A percentile compares a stretch with the other conserved stretches of the same genome.
These are phyloP conservation scores for Hypoxylon sp. DNA, from an alignment of 2,329 filamentous ascomycete species.

Conservation along the genomic window DNA sequence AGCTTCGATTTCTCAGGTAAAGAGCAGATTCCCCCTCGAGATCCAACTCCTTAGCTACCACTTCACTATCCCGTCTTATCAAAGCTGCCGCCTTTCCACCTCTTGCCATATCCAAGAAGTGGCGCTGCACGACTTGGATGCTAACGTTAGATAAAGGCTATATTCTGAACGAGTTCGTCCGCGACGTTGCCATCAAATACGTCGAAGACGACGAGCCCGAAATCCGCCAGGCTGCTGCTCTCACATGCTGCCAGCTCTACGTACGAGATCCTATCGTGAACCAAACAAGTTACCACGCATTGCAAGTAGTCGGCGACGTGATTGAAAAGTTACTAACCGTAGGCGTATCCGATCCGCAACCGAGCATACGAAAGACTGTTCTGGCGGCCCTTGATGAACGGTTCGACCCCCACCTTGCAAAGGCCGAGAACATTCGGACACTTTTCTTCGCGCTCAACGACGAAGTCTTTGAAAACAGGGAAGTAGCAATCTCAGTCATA, in stretches of 20 bases:
- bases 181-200: conserved; percentile 97
- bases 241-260: conserved; percentile 98
- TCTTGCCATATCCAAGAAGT: not conserved
- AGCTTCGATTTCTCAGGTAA: conserved; percentile 90
- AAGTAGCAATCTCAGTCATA: conserved; percentile 96
- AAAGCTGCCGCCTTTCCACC: not conserved
- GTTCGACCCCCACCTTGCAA: conserved; percentile 96
- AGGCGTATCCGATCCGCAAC: conserved; percentile 90
- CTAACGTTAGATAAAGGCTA: conserved; percentile 66
- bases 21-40: conserved; percentile 8
- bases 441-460: conserved; percentile 97
- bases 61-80: not conserved
- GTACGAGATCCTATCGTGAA: conserved; percentile 97
- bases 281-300: conserved; percentile 95
- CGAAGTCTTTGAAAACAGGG: conserved; percentile 90
- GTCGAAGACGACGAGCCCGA: conserved; percentile 96
- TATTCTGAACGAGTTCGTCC: conserved; percentile 97
- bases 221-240: conserved; percentile 91
- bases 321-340: conserved; percentile 97
- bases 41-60: not conserved
- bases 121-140: not conserved
- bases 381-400: conserved; percentile 90
- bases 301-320: conserved; percentile 97
- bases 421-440: conserved; percentile 96
- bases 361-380: conserved; percentile 89